Conservation (phyloP, 2,329 filamentous ascomycete species). For the Beauveria brongniartii region DNA sequence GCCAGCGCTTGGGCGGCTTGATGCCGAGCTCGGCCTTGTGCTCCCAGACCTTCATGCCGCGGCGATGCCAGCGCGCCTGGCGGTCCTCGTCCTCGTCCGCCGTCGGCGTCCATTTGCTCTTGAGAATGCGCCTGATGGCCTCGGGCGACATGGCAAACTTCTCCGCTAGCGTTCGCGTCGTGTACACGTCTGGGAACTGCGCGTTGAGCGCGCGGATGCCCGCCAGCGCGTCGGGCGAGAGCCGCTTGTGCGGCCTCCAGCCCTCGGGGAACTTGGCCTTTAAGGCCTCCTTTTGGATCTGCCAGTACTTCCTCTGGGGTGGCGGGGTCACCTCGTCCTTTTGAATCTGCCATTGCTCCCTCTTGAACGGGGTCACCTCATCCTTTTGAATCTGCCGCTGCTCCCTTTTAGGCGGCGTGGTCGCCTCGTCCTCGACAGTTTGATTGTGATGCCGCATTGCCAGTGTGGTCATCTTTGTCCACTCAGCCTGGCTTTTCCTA, state of each 20-base stretch:
- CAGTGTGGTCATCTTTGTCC: too few species aligned
- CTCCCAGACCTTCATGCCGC: conserved; percentile 53
- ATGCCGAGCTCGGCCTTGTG: conserved; percentile 51
- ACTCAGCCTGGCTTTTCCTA: neutral
- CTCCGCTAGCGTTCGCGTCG: conserved; percentile 61
- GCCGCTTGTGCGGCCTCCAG: conserved; percentile 76
- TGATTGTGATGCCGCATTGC: too few species aligned
- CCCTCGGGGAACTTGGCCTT: conserved; percentile 71
- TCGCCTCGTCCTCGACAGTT: neutral
- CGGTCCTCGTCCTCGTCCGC: conserved; percentile 50
- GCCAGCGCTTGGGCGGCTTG: conserved; percentile 55
- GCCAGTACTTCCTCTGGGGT: conserved; percentile 51
- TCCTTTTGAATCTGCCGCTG: conserved; percentile 70
- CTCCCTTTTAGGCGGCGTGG: conserved; percentile 27
- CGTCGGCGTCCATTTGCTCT: conserved; percentile 62
- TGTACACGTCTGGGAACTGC: conserved; percentile 70
- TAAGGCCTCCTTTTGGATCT: conserved; percentile 65
- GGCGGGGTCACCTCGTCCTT: conserved; percentile 26
- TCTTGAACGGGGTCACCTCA: conserved; percentile 14
- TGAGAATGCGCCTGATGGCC: conserved; percentile 78
- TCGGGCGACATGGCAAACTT: conserved; percentile 85
- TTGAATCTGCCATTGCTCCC: conserved; percentile 62
- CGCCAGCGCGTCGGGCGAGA: conserved; percentile 88
- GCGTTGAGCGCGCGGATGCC: conserved; percentile 77
- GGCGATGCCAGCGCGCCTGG: conserved; percentile 52